These are phyloP conservation scores for Apiospora kogelbergensis DNA, from an alignment of 2,329 filamentous ascomycete genomes.

Conservation along the genomic window DNA sequence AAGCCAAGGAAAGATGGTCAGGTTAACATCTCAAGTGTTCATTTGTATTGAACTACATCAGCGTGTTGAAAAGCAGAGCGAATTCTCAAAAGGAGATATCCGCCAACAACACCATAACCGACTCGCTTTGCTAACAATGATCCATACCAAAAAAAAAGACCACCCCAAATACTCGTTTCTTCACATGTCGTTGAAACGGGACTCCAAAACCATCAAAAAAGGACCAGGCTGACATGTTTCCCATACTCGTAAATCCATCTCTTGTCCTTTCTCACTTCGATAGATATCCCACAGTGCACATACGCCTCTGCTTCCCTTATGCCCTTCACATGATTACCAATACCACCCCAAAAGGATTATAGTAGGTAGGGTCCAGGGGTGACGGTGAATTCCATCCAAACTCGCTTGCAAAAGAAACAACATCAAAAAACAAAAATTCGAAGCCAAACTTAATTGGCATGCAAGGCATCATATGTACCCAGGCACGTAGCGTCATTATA, in stretches of 20 bases:
- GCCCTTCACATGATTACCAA: neutral
- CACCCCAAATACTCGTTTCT: slow-evolving; percentile 3
- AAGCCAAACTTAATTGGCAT: slow-evolving; percentile 15
- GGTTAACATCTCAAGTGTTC: neutral
- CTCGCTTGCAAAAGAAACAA: slow-evolving; percentile 1
- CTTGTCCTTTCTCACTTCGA: neutral
- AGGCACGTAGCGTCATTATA: slow-evolving; percentile 26
- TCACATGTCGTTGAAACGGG: slow-evolving; percentile 9
- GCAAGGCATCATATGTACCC: slow-evolving; percentile 23
- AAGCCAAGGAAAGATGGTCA: neutral
- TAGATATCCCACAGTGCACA: neutral
- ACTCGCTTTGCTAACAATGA: neutral
- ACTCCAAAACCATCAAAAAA: neutral
- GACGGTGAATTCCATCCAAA: slow-evolving; percentile 3
- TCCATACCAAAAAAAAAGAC: neutral
- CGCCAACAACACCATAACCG: neutral
- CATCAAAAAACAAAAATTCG: neutral
- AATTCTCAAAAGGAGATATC: neutral
- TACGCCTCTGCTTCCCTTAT: neutral
- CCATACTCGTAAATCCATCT: slow-evolving; percentile 6
- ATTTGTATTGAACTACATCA: slow-evolving; percentile 2
- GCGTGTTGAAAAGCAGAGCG: neutral
- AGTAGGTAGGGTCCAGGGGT: slow-evolving; percentile 2
- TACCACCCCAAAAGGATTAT: neutral
- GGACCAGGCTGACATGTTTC: neutral